phyloP scores from a whole-genome alignment of 257 asterid genomes.

The Penstemon newberryi region DNA sequence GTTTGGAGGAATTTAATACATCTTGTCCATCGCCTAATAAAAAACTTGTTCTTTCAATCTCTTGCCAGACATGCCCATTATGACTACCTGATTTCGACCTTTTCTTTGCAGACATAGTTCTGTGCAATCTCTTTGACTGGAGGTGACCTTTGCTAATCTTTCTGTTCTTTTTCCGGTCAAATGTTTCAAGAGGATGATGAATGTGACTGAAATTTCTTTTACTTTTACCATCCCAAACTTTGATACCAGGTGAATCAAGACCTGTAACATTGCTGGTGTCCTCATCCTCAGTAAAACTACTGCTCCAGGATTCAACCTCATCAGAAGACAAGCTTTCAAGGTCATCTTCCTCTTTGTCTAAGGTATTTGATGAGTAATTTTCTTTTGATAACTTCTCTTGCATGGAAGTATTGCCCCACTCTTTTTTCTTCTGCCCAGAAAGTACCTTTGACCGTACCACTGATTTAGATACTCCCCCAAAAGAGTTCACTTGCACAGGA shows the following conservation, averaged over 20 bases:
- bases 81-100: conserved; percentile 54
- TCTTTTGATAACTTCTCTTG: conserved; percentile 29
- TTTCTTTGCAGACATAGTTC: conserved; percentile 61
- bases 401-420: conserved; percentile 16
- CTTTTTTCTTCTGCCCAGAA: conserved; percentile 40
- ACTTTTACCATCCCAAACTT: conserved; percentile 91
- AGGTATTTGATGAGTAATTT: conserved; percentile 24
- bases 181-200: conserved; percentile 92
- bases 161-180: conserved; percentile 52
- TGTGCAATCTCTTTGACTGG: conserved; percentile 47
- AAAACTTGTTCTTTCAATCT: conserved; percentile 74
- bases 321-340: conserved; percentile 42
- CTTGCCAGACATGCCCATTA: conserved; percentile 76
- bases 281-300: conserved; percentile 79
- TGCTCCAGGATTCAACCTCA: conserved; percentile 66
- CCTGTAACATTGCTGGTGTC: conserved; percentile 65
- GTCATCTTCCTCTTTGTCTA: conserved; percentile 50
- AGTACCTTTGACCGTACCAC: conserved; percentile 42
- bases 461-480: conserved; percentile 48
- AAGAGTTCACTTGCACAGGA: conserved; percentile 42
- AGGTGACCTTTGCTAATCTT: conserved; percentile 47
- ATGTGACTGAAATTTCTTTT: conserved; percentile 69
- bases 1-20: conserved; percentile 49
- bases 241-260: conserved; percentile 83
- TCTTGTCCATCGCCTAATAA: conserved; percentile 76